Evolutionary conservation across 2,329 filamentous ascomycete genomes (phyloP).

Genomic region (Myriosclerotinia scirpicola): DNA sequence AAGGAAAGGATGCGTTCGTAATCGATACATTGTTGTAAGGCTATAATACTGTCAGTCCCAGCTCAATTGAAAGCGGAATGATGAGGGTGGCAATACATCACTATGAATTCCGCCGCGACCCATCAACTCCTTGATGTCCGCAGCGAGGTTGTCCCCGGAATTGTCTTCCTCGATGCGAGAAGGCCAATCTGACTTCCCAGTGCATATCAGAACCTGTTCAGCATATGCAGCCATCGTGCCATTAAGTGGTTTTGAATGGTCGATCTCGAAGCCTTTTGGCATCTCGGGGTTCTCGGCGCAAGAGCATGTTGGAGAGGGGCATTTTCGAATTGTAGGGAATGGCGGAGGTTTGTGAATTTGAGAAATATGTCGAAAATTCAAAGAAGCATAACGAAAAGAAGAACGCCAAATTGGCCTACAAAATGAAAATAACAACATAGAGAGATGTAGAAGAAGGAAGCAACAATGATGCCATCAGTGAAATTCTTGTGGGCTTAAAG

Average conservation of each 20-base stretch:
- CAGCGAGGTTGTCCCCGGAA: conserved; percentile 63
- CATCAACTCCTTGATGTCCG: conserved; percentile 69
- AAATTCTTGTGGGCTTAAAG: not conserved
- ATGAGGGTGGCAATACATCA: conserved; percentile 52
- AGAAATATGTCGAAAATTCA: conserved; percentile 9
- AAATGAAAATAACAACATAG: conserved; percentile 7
- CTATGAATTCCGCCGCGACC: conserved; percentile 64
- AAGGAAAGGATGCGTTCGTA: conserved; percentile 72
- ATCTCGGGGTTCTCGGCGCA: conserved; percentile 67
- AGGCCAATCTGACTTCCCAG: conserved; percentile 76
- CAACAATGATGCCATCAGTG: not conserved
- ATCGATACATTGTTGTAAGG: conserved; percentile 81
- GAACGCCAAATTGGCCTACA: conserved; percentile 4
- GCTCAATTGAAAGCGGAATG: conserved; percentile 19
- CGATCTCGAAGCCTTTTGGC: conserved; percentile 71
- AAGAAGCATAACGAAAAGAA: not conserved
- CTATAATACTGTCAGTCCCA: conserved; percentile 47
- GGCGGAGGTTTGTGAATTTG: conserved; percentile 2
- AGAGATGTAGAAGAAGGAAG: not conserved
- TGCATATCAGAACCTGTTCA: conserved; percentile 82
- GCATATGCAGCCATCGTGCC: conserved; percentile 76
- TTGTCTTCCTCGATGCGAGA: conserved; percentile 84
- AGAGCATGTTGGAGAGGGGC: conserved; percentile 73
- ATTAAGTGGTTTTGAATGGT: conserved; percentile 66
- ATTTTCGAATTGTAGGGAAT: conserved; percentile 45